Percentiles rank a stretch among this genome's conserved stretches.
Conservation (phyloP, 2,329 filamentous ascomycete genomes). For the Lasiodiplodia citricola region DNA sequence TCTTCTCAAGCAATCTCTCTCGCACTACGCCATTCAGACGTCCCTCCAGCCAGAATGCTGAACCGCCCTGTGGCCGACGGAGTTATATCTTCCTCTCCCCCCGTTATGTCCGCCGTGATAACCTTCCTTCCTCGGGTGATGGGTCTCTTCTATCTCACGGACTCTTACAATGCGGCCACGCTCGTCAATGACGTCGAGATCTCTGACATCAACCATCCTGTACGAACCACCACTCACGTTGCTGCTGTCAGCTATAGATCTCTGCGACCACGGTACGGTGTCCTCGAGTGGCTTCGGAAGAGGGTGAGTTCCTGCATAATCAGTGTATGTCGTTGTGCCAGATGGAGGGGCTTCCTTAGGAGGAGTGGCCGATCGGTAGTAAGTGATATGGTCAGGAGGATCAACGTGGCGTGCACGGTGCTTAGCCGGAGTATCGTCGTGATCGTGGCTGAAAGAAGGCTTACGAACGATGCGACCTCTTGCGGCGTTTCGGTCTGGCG, state of each 20-base stretch:
- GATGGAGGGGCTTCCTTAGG: neutral
- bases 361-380: conserved; percentile 10
- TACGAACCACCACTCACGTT: conserved; percentile 10
- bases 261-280: conserved; percentile 1
- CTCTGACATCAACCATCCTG: conserved; percentile 17
- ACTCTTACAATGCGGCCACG: neutral
- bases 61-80: neutral
- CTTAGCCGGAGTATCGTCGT: neutral
- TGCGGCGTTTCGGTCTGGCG: neutral
- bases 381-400: conserved; percentile 14
- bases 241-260: conserved; percentile 8
- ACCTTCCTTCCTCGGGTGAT: conserved; percentile 6
- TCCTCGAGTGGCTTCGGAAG: neutral
- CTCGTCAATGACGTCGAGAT: conserved; percentile 4
- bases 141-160: conserved; percentile 23
- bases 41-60: conserved; percentile 12
- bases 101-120: neutral
- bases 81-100: neutral
- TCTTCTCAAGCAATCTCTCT: neutral
- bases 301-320: neutral
- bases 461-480: conserved; percentile 5
- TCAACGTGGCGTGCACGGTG: neutral
- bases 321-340: neutral
- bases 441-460: neutral
- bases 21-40: neutral